Percentiles rank a stretch among this genome's conserved stretches.
Evolutionary conservation across 148 eudicot genomes (phyloP).

Genomic region (Heliamphora exappendiculata): DNA sequence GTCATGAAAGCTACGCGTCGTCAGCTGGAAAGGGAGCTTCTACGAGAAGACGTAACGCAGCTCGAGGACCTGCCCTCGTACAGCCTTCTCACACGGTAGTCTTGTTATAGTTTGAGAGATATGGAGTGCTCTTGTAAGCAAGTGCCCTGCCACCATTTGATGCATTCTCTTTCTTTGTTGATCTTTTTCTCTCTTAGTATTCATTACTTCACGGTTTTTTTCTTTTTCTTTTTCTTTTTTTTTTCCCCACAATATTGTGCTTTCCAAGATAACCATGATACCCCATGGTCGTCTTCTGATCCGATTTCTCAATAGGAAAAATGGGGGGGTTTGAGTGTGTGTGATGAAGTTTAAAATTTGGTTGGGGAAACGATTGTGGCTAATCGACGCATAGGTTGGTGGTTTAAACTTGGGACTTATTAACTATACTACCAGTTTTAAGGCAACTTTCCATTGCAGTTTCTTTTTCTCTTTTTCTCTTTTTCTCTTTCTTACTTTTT

Average conservation of each 20-base stretch:
- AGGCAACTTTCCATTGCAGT: no score
- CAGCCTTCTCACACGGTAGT: slow-evolving; percentile 55
- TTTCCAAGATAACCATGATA: no score
- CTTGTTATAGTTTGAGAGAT: background rate
- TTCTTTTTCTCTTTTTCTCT: no score
- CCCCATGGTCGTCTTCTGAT: background rate
- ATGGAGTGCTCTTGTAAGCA: background rate
- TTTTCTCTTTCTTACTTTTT: no score
- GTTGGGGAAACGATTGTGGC: background rate
- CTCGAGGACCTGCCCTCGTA: slow-evolving; percentile 88
- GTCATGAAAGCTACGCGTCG: slow-evolving; percentile 98
- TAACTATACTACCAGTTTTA: no score
- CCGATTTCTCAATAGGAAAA: background rate
- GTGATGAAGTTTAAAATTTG: background rate
- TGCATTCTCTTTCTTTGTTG: background rate
- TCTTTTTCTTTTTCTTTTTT: no score
- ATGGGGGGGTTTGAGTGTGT: background rate
- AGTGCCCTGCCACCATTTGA: background rate
- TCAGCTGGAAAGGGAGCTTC: slow-evolving; percentile 79
- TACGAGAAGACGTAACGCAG: slow-evolving; percentile 60
- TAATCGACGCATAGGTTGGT: no score
- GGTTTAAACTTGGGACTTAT: no score
- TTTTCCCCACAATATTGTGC: no score
- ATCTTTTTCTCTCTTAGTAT: no score
- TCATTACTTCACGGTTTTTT: no score